Base-by-base conservation (phyloP, 163 green algal genomes). In the Prototheca wickerhamii region DNA sequence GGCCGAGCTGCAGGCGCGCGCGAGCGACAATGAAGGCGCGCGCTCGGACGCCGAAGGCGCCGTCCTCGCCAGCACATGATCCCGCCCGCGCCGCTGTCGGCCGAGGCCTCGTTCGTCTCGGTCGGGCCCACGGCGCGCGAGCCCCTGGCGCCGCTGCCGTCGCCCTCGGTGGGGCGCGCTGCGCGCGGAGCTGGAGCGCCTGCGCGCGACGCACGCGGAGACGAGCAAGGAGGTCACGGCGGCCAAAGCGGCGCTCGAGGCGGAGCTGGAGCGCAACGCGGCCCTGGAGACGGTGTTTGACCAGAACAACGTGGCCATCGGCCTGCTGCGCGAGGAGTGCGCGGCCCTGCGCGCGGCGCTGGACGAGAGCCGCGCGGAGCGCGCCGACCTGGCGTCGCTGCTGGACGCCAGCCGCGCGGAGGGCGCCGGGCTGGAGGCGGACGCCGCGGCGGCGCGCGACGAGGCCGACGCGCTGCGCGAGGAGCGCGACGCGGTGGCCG, bases 281-380 rank as follows among this genome's bases (percentile, higher is more conserved):
- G n/a, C 17, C n/a, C 58, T 64, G 26, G 58, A 64, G 58, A 64
- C 58, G 31, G 29, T 74, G 32, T 68, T 74, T 51, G 67, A 74
- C 60, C 67, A 74, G 37, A 74, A 67, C 52, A 68, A 62, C 44
- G 28, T 6, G 26, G 51, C 50, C 21, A 68, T 74, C 35, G 34
- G 44, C 18, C 17, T 35, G 29, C n/a, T 74, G 33, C 60, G 50
- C 15, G 67, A 28, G 4, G 67, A 74, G 26, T n/a, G 44, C 8
- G 34, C 23, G 25, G 18, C 55, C 4, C 42, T 65, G 26, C 28
- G 63, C 18, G 12, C 12, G 12, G 29, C 34, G 15, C 28, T 37
- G 28, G 53, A 35, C 29, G 28, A 21, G 29, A 21, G 7, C 6
- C 29, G 29, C 53, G 29, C 10, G 6, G 53, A 35, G 15, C 20